A percentile compares a stretch with the other conserved stretches of the same genome.
phyloP scores from a whole-genome alignment of 2,329 filamentous ascomycete species.

The Seiridium cupressi region DNA sequence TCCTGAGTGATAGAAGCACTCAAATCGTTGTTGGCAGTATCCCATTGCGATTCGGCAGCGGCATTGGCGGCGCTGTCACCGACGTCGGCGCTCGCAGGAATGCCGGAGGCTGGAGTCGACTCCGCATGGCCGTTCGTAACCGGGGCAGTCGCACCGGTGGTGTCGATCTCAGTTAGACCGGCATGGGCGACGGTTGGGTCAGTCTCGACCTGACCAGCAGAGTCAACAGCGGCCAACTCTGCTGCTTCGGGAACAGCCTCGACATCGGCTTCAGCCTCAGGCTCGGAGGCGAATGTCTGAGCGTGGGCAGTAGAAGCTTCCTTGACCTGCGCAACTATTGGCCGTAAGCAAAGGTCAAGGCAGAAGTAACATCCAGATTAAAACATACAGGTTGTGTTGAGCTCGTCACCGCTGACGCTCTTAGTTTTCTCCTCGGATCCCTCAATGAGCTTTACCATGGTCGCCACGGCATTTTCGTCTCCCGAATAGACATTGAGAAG shows the following conservation, averaged over 20 bases:
- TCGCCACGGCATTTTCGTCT: conserved; percentile 69
- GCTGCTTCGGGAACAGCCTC: conserved; percentile 32
- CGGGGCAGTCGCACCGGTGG: conserved; percentile 35
- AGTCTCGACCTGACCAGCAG: conserved; percentile 37
- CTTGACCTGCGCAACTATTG: conserved; percentile 58
- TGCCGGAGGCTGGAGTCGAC: conserved; percentile 27
- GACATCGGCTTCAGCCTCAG: conserved; percentile 26
- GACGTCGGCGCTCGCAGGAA: conserved; percentile 49
- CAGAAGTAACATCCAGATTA: neutral
- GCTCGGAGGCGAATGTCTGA: conserved; percentile 19
- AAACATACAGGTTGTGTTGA: conserved; percentile 70
- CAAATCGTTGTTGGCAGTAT: conserved; percentile 41
- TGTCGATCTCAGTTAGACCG: conserved; percentile 65
- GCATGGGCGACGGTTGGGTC: conserved; percentile 69
- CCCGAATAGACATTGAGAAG: conserved; percentile 77
- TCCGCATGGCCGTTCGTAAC: conserved; percentile 45
- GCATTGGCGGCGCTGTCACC: conserved; percentile 54
- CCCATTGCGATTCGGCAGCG: conserved; percentile 67
- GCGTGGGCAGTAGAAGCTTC: conserved; percentile 51
- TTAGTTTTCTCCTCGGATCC: conserved; percentile 66
- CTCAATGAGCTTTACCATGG: conserved; percentile 75
- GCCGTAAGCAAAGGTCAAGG: conserved; percentile 20
- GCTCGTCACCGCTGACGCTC: conserved; percentile 62
- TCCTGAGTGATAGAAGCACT: conserved; percentile 51
- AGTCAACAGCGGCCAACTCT: conserved; percentile 27